These are phyloP conservation scores for Tricladium varicosporioides DNA, from an alignment of 2,329 filamentous ascomycete species.

Conservation along the genomic window DNA sequence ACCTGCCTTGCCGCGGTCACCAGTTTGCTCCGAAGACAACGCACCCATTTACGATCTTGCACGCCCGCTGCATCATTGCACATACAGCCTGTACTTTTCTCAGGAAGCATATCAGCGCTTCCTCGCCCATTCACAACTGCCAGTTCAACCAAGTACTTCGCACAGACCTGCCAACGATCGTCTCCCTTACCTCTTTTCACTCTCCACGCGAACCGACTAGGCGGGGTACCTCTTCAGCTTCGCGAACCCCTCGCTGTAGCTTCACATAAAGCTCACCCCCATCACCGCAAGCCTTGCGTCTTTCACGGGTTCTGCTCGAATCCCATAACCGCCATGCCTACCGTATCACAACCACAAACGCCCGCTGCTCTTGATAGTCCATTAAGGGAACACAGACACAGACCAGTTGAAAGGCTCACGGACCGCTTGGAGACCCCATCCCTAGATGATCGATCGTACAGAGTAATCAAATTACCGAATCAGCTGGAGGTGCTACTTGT, in stretches of 20 bases:
- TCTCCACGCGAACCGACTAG: not conserved
- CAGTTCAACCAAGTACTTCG: conserved; percentile 4
- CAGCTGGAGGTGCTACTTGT: conserved; percentile 88
- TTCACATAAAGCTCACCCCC: conserved; percentile 4
- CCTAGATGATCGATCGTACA: conserved; percentile 82
- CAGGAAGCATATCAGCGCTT: not conserved
- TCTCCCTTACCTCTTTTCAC: conserved; percentile 5
- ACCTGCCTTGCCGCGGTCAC: not conserved
- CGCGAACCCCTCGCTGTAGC: conserved; percentile 6
- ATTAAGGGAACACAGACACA: conserved; percentile 31
- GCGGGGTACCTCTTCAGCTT: conserved; percentile 5
- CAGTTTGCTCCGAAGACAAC: not conserved
- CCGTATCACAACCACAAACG: conserved; percentile 33
- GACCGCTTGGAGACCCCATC: conserved; percentile 78
- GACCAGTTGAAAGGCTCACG: conserved; percentile 47
- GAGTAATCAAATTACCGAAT: conserved; percentile 84
- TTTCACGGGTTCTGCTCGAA: conserved; percentile 18
- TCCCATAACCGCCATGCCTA: conserved; percentile 27
- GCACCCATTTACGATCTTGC: not conserved
- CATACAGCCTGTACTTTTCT: not conserved
- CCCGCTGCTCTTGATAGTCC: conserved; percentile 27
- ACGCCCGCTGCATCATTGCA: not conserved
- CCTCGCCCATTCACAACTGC: conserved; percentile 1
- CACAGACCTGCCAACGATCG: conserved; percentile 12
- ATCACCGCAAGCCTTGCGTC: not conserved